Evolutionary conservation across 2,329 filamentous ascomycete species (phyloP), one percentile per base, ranked within the genome.

Genomic region (Apiospora saccharicola): DNA sequence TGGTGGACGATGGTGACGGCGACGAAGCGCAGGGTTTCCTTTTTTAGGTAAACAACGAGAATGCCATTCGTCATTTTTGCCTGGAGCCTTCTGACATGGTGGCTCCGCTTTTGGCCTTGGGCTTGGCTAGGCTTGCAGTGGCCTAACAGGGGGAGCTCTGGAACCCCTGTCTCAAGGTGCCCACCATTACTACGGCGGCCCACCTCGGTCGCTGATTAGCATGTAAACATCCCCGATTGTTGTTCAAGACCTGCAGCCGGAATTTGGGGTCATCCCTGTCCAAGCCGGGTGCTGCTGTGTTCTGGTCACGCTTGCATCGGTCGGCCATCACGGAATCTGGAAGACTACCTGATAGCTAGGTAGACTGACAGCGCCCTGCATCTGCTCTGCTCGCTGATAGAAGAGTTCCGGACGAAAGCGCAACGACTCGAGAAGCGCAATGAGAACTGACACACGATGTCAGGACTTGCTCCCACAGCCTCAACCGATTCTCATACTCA

Each of bases 281-380:
- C 57, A 41, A 64, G 57, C 57, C 57, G 57, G 57, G 19, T 64
- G 19, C 57, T 64, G 57, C 19, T 64, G 57, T 64, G 34, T 41
- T 64, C 57, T 64, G 57, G 57, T 64, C 57, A 64, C 57, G 57
- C 57, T 64, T 64, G 57, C 67, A 68, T 69, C 67, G 44, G 67
- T 26, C 22, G 47, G 43, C 43, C 43, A 47, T 47, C 30, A 68
- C 43, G 43, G n/a, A 43, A 26, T 46, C 67, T 68, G 30, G 43
- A 43, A 46, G 44, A 34, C 43, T 13, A n/a, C 57, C 16, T 37
- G 30, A 37, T 30, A 61, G 53, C 14, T 19, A 61, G 53, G 4
- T 19, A 19, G 53, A 61, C 53, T 4, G 53, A 61, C 53, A 19
- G 26, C 26, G 26, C 26, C 26, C 26, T 30, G 26, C 26, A 30